These are phyloP conservation scores for Gossypium lobatum DNA, from an alignment of 441 rosid genomes.

Conservation along the genomic window DNA sequence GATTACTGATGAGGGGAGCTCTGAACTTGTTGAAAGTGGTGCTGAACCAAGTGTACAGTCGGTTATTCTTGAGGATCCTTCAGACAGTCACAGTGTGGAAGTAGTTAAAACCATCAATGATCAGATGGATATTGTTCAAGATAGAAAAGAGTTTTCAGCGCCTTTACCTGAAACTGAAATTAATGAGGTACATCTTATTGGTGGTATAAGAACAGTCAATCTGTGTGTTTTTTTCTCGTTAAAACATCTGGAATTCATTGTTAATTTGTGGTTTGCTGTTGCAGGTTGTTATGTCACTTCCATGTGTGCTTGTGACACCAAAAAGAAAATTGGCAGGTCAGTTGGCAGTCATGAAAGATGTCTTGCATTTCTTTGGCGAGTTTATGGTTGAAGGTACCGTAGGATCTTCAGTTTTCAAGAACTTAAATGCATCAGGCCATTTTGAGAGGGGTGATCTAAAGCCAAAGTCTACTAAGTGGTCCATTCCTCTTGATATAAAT, in stretches of 20 bases:
- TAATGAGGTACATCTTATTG: constrained; percentile 57
- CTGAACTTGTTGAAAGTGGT: constrained; percentile 64
- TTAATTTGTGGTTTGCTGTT: constrained; percentile 27
- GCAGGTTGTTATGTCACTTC: constrained; percentile 80
- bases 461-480: constrained; percentile 56
- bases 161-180: constrained; percentile 64
- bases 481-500: constrained; percentile 37
- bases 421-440: constrained; percentile 45
- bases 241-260: constrained; percentile 16
- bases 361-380: constrained; percentile 92
- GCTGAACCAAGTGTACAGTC: constrained; percentile 44
- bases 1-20: constrained; percentile 82
- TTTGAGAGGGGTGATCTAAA: constrained; percentile 64
- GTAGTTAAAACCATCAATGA: constrained; percentile 53
- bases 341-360: constrained; percentile 77
- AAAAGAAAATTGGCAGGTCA: constrained; percentile 93
- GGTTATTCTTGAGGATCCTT: constrained; percentile 39
- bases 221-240: constrained; percentile 1
- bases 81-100: constrained; percentile 43
- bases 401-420: constrained; percentile 83
- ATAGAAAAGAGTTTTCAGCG: constrained; percentile 50
- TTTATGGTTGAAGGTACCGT: constrained; percentile 93
- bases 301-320: constrained; percentile 86
- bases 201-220: constrained; percentile 8
- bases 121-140: constrained; percentile 55